phyloP scores from a whole-genome alignment of 176 grass and related monocot genomes.

The Dendrocalamus sinicus region DNA sequence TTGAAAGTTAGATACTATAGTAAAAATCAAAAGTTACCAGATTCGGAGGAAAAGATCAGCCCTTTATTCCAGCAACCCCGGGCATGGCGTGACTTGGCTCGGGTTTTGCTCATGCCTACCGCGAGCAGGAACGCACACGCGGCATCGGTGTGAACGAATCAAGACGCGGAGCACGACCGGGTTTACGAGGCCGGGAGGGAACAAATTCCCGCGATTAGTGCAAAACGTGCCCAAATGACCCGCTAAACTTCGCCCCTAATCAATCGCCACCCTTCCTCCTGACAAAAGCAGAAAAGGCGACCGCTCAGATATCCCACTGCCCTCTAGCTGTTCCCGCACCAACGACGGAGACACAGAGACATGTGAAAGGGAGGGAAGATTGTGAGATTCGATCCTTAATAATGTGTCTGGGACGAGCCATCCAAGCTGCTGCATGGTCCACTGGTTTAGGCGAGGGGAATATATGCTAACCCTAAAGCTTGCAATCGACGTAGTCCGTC shows the following conservation, averaged over 20 bases:
- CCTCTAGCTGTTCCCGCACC: not conserved
- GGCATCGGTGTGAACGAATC: constrained; percentile 33
- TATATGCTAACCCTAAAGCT: constrained; percentile 48
- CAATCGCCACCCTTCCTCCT: not conserved
- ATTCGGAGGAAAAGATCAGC: too few species aligned
- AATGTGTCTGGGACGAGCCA: not conserved
- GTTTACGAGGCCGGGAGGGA: not conserved
- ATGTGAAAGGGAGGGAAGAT: not conserved
- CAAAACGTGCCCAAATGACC: constrained; percentile 36
- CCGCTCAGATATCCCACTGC: not conserved
- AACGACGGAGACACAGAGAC: not conserved
- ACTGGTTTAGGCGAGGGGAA: constrained; percentile 7
- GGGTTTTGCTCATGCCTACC: not conserved
- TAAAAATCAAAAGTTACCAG: too few species aligned
- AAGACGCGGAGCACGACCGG: constrained; percentile 13
- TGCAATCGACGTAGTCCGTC: constrained; percentile 46
- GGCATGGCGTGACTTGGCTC: not conserved
- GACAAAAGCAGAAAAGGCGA: not conserved
- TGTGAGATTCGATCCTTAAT: constrained; percentile 18
- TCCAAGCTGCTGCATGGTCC: not conserved
- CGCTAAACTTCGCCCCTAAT: not conserved
- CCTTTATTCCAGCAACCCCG: not conserved
- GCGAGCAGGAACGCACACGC: not conserved
- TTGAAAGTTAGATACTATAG: too few species aligned
- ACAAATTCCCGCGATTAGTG: constrained; percentile 42